Conservation (phyloP, 129 eudicot genomes). For the Flaveria bidentis region DNA sequence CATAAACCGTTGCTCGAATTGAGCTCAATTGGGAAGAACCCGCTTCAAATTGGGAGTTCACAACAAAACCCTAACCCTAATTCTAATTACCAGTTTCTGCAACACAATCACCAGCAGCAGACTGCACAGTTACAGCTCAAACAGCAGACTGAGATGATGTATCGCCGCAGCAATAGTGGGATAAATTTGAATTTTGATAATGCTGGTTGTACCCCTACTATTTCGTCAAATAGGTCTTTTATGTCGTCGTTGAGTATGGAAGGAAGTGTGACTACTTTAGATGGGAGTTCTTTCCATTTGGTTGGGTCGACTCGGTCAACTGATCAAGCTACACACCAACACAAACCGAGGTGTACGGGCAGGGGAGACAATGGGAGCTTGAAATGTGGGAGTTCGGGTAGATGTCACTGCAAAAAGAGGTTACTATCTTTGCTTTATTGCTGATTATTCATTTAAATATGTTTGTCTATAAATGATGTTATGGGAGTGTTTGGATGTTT, state of each 20-base stretch:
- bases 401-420: slow-evolving; percentile 99
- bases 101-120: slow-evolving; percentile 55
- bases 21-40: slow-evolving; percentile 53
- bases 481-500: slow-evolving; percentile 11
- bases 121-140: slow-evolving; percentile 51
- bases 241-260: slow-evolving; percentile 90
- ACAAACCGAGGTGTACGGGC: slow-evolving; percentile 66
- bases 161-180: slow-evolving; percentile 75
- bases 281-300: slow-evolving; percentile 68
- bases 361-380: slow-evolving; percentile 84
- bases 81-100: slow-evolving; percentile 48
- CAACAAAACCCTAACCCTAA: slow-evolving; percentile 41
- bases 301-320: slow-evolving; percentile 64
- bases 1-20: slow-evolving; percentile 39
- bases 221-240: slow-evolving; percentile 82
- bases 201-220: slow-evolving; percentile 68
- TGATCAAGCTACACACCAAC: slow-evolving; percentile 66
- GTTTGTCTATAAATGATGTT: background rate
- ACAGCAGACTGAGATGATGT: slow-evolving; percentile 75
- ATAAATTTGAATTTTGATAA: slow-evolving; percentile 75
- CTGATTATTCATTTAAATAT: background rate
- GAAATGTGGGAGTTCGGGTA: slow-evolving; percentile 77
- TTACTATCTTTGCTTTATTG: slow-evolving; percentile 25
- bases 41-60: slow-evolving; percentile 35
- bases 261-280: slow-evolving; percentile 90